Evolutionary conservation across 371 early-diverging fungal species (phyloP), one percentile per base, ranked within the genome.

Genomic region (Mortierella sp.): DNA sequence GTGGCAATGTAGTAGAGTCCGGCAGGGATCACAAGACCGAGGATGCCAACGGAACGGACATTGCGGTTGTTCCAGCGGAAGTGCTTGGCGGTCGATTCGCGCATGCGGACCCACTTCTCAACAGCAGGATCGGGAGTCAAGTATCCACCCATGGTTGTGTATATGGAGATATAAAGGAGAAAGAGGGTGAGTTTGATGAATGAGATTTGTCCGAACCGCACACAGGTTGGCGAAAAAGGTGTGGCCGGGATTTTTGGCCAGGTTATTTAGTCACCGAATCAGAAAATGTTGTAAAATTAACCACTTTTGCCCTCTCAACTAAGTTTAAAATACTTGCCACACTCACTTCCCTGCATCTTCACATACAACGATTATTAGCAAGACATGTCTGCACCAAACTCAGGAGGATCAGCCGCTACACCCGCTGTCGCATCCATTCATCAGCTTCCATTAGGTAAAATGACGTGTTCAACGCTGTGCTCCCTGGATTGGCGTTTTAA

Each of bases 41-140:
- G 84, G 26, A 85, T 27, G 27, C 81, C 70, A 26, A 85, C 71
- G 23, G 60, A 58, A 60, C 85, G 81, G 28, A 82, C 59, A 48
- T 79, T 89, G 72, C 85, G 81, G 50, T 66, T 57, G 71, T 80
- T 87, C 85, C 86, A 87, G 23, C 61, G 55, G 61, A 83, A 89
- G 70, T 84, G 79, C 62, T 83, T 71, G 51, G 84, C 83, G 30
- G 86, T 85, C 62, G 87, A 86, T 68, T 89, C 88, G 81, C 89
- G 88, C 60, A 89, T 78, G 69, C 78, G 80, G 28, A 86, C 85
- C 89, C 89, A 89, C 73, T 86, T 82, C 61, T 89, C 89, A 68
- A 89, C 79, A 46, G 87, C 84, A 52, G 88, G 88, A 79, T 89
- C 89, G 23, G 44, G 55, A 59, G 64, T 59, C 60, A 76, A 56